Evolutionary conservation across 1,139 yeast genomes (phyloP).

Genomic region (Yamadazyma friedrichii): DNA sequence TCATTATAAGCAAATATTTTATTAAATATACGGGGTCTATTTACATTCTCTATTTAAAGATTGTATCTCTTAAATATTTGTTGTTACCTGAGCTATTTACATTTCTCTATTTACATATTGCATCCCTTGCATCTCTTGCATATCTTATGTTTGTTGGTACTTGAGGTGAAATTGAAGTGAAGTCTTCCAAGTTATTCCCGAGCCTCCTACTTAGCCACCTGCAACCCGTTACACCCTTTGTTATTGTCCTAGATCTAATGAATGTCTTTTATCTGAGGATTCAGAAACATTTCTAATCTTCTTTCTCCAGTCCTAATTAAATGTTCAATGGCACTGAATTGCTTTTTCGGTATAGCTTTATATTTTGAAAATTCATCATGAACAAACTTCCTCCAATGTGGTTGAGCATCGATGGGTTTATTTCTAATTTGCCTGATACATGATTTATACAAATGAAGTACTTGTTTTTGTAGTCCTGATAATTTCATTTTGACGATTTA

Average conservation of each 20-base stretch:
- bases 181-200: no score
- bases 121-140: background rate
- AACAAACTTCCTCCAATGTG: constrained; percentile 47
- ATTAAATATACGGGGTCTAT: constrained; percentile 1
- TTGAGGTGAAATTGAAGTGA: no score
- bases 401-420: constrained; percentile 50
- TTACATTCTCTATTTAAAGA: no score
- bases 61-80: no score
- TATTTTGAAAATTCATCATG: constrained; percentile 66
- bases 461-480: constrained; percentile 66
- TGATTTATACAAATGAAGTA: constrained; percentile 57
- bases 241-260: constrained; percentile 21
- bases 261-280: constrained; percentile 65
- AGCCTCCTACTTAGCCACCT: no score
- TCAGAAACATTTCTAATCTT: constrained; percentile 69
- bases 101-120: no score
- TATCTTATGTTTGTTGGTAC: background rate
- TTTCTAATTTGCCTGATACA: constrained; percentile 54
- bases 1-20: constrained; percentile 45
- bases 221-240: no score
- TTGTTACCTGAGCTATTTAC: no score
- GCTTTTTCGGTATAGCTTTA: constrained; percentile 63
- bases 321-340: constrained; percentile 85
- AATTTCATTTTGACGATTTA: constrained; percentile 29
- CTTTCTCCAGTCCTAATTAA: constrained; percentile 73